phyloP scores from a whole-genome alignment of 164 flowering plant genomes.

The Brasenia schreberi region DNA sequence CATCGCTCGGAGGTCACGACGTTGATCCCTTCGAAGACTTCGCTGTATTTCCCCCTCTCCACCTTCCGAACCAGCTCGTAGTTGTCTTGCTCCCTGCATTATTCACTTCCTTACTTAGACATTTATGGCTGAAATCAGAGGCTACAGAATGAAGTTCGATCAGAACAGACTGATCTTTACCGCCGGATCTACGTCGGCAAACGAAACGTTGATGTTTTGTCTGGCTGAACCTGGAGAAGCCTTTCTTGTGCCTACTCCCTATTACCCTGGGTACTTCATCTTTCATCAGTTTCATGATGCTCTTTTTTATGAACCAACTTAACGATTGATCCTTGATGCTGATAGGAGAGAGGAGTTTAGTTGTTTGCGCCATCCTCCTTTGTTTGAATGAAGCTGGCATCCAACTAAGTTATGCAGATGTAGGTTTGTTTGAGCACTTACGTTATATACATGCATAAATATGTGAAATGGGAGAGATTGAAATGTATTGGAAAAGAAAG shows the following conservation, averaged over 20 bases:
- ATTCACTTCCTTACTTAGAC: neutral
- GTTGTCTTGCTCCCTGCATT: slow-evolving; percentile 48
- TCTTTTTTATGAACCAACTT: too few species aligned
- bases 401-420: too few species aligned
- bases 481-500: too few species aligned
- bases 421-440: too few species aligned
- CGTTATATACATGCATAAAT: too few species aligned
- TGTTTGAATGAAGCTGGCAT: too few species aligned
- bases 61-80: slow-evolving; percentile 61
- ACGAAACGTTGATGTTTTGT: slow-evolving; percentile 79
- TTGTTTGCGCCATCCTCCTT: too few species aligned
- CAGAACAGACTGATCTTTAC: slow-evolving; percentile 60
- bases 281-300: too few species aligned
- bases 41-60: slow-evolving; percentile 66
- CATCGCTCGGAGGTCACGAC: slow-evolving; percentile 36
- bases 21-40: slow-evolving; percentile 56
- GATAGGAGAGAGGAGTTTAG: too few species aligned
- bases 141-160: slow-evolving; percentile 52
- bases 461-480: too few species aligned
- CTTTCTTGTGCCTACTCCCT: slow-evolving; percentile 80
- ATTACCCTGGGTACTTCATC: slow-evolving; percentile 65
- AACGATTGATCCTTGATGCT: too few species aligned
- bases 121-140: slow-evolving; percentile 67
- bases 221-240: slow-evolving; percentile 79
- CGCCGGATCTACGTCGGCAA: slow-evolving; percentile 88